Percentiles rank a stretch among this genome's conserved stretches.
phyloP scores from a whole-genome alignment of 2,329 filamentous ascomycete species.

The Colletotrichum australisinense region DNA sequence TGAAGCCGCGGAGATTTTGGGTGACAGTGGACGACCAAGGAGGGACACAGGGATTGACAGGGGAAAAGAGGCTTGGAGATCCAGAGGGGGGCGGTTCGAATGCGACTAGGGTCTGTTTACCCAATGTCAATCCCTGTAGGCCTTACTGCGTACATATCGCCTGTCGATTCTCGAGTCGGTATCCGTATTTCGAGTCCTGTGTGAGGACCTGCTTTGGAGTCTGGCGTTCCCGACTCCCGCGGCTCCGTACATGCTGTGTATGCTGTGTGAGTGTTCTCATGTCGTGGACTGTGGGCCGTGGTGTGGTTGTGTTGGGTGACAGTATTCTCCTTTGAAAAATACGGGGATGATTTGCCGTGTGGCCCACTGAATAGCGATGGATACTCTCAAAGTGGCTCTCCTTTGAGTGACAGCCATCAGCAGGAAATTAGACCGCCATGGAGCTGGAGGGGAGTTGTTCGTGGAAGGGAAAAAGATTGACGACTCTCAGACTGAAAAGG shows the following conservation, averaged over 20 bases:
- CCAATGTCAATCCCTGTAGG: background rate
- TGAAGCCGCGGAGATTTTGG: conserved; percentile 28
- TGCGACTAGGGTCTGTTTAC: background rate
- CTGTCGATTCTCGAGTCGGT: background rate
- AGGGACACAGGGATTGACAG: background rate
- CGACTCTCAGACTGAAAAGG: conserved; percentile 15
- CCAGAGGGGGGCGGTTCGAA: background rate
- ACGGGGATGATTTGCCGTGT: conserved; percentile 5
- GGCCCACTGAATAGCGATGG: conserved; percentile 9
- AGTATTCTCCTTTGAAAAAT: background rate
- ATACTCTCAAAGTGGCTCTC: conserved; percentile 17
- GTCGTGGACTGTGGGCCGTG: background rate
- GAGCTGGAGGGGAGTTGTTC: background rate
- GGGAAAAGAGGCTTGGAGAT: background rate
- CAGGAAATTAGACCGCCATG: conserved; percentile 31
- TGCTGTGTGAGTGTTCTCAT: background rate
- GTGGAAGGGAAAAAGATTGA: conserved; percentile 28
- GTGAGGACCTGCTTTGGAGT: background rate
- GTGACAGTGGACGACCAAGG: background rate
- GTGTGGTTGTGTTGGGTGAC: background rate
- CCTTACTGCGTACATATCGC: background rate
- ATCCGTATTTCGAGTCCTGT: background rate
- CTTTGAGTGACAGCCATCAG: background rate
- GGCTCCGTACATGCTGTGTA: background rate
- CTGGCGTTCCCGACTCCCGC: background rate